These are phyloP conservation scores for Papiliotrema flavescens DNA, from an alignment of 1,284 basidiomycete genomes.

Conservation along the genomic window DNA sequence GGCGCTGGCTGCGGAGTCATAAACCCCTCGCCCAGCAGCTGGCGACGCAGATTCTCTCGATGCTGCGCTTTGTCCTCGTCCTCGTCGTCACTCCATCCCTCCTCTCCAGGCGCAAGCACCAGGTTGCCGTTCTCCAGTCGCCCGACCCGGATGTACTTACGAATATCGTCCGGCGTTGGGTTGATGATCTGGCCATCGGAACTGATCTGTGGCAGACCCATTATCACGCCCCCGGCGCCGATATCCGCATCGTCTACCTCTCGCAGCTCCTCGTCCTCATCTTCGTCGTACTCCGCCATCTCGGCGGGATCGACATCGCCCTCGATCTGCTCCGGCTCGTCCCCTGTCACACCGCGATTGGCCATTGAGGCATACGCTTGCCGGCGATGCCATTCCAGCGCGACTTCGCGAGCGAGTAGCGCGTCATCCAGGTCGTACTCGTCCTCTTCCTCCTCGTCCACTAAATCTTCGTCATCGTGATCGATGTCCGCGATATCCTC, in stretches of 20 bases:
- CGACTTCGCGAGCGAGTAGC: conserved; percentile 39
- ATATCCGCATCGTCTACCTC: conserved; percentile 4
- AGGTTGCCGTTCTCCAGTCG: conserved; percentile 46
- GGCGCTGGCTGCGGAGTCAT: background rate
- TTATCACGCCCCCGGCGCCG: conserved; percentile 23
- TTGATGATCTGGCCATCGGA: conserved; percentile 31
- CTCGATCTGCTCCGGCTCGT: conserved; percentile 21
- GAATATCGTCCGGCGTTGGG: conserved; percentile 40
- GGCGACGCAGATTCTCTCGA: conserved; percentile 15
- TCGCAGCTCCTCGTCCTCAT: conserved; percentile 7
- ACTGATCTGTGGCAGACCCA: conserved; percentile 34
- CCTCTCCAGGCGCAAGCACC: conserved; percentile 43
- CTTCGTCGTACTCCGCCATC: conserved; percentile 1
- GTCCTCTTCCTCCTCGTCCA: conserved; percentile 33
- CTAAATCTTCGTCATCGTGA: conserved; percentile 20
- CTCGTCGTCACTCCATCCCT: conserved; percentile 23
- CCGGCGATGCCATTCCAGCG: conserved; percentile 39
- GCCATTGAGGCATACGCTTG: conserved; percentile 22
- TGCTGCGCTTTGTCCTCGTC: conserved; percentile 21
- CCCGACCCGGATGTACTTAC: conserved; percentile 42
- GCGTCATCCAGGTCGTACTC: conserved; percentile 46
- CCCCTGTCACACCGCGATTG: conserved; percentile 2
- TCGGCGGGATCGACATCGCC: background rate
- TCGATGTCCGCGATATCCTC: conserved; percentile 1
- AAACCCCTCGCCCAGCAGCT: conserved; percentile 12